These are phyloP conservation scores for Xerocomus minutiporus DNA, from an alignment of 1,284 basidiomycete genomes.

Conservation along the genomic window DNA sequence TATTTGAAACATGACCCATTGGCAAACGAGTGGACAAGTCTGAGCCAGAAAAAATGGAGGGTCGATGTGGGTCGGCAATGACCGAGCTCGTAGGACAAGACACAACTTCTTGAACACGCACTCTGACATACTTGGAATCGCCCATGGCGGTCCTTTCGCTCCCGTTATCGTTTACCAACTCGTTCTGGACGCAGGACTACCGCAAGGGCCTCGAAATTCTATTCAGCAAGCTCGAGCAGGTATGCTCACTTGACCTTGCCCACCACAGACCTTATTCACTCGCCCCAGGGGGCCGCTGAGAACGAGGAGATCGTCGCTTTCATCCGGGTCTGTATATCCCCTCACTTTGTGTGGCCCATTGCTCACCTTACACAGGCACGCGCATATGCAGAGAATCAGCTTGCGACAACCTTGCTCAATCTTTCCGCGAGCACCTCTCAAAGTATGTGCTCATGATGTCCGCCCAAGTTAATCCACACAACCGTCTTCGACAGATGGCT, in stretches of 20 bases:
- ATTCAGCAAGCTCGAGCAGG: constrained; percentile 75
- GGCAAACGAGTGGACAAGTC: constrained; percentile 2
- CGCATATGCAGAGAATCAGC: constrained; percentile 56
- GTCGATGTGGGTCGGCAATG: constrained; percentile 17
- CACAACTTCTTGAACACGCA: constrained; percentile 31
- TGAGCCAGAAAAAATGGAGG: not conserved
- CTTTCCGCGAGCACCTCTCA: constrained; percentile 46
- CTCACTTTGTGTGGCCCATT: constrained; percentile 2
- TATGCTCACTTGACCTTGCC: constrained; percentile 30
- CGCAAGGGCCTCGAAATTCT: constrained; percentile 75
- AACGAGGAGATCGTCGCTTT: constrained; percentile 79
- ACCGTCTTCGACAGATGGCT: constrained; percentile 50
- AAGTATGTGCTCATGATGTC: constrained; percentile 38
- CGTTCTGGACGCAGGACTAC: constrained; percentile 91
- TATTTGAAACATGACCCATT: constrained; percentile 58
- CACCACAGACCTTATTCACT: constrained; percentile 22
- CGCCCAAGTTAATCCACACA: constrained; percentile 1
- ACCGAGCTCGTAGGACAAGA: constrained; percentile 12
- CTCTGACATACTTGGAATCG: not conserved
- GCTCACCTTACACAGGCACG: constrained; percentile 47
- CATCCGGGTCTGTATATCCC: constrained; percentile 58
- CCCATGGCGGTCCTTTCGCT: constrained; percentile 80
- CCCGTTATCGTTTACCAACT: constrained; percentile 81
- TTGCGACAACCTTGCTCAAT: constrained; percentile 55
- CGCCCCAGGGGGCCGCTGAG: constrained; percentile 62